phyloP scores from a whole-genome alignment of 148 eudicot species.

The Limonium bicolor region DNA sequence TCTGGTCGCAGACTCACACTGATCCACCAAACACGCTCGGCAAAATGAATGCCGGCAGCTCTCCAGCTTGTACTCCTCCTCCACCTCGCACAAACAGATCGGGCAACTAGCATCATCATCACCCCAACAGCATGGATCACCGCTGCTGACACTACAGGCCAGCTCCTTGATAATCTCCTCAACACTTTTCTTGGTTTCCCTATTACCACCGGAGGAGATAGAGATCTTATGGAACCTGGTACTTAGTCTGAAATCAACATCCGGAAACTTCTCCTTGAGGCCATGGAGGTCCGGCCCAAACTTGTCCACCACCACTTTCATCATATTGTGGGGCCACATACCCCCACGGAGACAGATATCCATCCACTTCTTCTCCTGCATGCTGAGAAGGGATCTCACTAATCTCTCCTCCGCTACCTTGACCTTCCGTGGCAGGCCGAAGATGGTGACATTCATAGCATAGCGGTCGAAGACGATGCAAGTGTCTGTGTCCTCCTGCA shows the following conservation, averaged over 20 bases:
- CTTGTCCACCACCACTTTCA: slow-evolving; percentile 75
- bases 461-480: slow-evolving; percentile 48
- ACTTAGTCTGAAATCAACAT: slow-evolving; percentile 38
- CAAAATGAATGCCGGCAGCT: slow-evolving; percentile 59
- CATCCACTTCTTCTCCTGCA: slow-evolving; percentile 46
- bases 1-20: slow-evolving; percentile 74
- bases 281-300: slow-evolving; percentile 73
- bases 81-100: slow-evolving; percentile 75
- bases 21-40: slow-evolving; percentile 64
- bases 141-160: slow-evolving; percentile 19
- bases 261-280: slow-evolving; percentile 54
- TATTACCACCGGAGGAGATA: slow-evolving; percentile 27
- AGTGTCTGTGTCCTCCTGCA: slow-evolving; percentile 62
- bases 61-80: slow-evolving; percentile 51
- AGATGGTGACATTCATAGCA: slow-evolving; percentile 35
- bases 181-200: slow-evolving; percentile 49
- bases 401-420: slow-evolving; percentile 35
- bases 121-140: too few relatives aligned
- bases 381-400: slow-evolving; percentile 33
- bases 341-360: slow-evolving; percentile 63
- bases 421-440: slow-evolving; percentile 40
- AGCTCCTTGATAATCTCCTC: slow-evolving; percentile 47
- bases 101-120: too few relatives aligned
- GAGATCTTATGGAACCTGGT: slow-evolving; percentile 53
- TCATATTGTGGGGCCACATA: slow-evolving; percentile 47